Conservation (phyloP, 2,329 filamentous ascomycete genomes). For the Ascochyta koolunga region DNA sequence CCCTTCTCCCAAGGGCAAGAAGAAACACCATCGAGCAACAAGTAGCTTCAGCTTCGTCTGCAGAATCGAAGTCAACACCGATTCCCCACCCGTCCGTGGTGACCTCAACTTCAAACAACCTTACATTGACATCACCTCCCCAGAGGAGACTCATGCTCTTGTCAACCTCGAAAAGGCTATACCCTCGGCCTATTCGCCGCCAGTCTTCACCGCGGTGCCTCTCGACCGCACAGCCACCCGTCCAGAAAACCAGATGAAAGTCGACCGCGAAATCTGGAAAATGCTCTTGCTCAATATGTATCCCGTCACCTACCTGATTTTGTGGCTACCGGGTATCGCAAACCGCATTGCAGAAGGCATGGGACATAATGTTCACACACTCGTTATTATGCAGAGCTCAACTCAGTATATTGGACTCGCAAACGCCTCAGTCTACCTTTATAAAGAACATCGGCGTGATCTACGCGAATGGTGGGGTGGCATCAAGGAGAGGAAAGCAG, state of each 20-base stretch:
- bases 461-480: constrained; percentile 9
- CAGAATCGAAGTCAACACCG: neutral
- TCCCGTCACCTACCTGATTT: constrained; percentile 40
- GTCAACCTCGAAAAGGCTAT: constrained; percentile 8
- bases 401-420: constrained; percentile 32
- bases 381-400: constrained; percentile 22
- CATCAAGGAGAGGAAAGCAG: neutral
- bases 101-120: neutral
- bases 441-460: constrained; percentile 24
- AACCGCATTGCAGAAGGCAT: constrained; percentile 28
- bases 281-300: constrained; percentile 45
- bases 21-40: neutral
- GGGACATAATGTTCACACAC: constrained; percentile 10
- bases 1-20: neutral
- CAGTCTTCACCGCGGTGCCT: neutral
- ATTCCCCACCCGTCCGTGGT: neutral
- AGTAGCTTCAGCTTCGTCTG: constrained; percentile 14
- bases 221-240: neutral
- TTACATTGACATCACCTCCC: neutral
- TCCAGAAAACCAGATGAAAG: neutral
- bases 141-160: neutral
- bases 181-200: neutral
- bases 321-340: constrained; percentile 43
- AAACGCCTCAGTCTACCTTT: constrained; percentile 27
- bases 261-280: constrained; percentile 29